Conservation (phyloP, 2,329 filamentous ascomycete genomes). For the Mycosphaerella sp. region DNA sequence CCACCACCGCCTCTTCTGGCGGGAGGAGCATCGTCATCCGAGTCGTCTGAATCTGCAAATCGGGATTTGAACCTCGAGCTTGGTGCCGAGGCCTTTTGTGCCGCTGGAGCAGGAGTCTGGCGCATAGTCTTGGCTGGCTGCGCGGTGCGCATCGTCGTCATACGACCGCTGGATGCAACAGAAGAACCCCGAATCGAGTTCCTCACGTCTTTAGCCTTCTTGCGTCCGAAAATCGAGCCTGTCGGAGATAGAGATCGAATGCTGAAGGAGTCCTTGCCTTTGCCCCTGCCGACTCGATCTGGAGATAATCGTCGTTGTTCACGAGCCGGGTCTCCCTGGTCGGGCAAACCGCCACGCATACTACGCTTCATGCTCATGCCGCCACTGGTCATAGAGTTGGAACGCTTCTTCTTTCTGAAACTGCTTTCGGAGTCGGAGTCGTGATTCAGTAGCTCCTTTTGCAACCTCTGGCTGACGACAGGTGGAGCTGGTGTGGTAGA, state of each 20-base stretch:
- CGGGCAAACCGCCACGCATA: constrained; percentile 54
- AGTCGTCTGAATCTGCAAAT: constrained; percentile 54
- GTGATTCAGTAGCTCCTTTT: constrained; percentile 30
- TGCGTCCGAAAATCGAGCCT: constrained; percentile 45
- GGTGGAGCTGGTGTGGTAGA: constrained; percentile 7
- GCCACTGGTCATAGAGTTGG: background rate
- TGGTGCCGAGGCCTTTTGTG: constrained; percentile 1
- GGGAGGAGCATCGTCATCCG: constrained; percentile 50
- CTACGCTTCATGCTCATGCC: constrained; percentile 56
- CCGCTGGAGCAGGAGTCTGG: constrained; percentile 6
- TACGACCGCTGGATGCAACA: constrained; percentile 20
- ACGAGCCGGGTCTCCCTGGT: constrained; percentile 32
- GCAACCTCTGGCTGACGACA: constrained; percentile 22
- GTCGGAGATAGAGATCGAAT: constrained; percentile 64
- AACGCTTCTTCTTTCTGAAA: constrained; percentile 59
- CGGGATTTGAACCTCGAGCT: constrained; percentile 41
- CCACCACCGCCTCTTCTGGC: constrained; percentile 1
- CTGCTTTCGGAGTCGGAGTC: constrained; percentile 57
- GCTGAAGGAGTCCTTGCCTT: constrained; percentile 44
- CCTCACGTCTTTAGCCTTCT: constrained; percentile 24
- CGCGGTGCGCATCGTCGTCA: constrained; percentile 19
- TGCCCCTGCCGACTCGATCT: constrained; percentile 21
- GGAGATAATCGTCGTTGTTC: constrained; percentile 38
- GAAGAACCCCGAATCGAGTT: constrained; percentile 26
- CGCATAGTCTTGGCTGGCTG: constrained; percentile 8